phyloP scores from a whole-genome alignment of 1,139 yeast species.

The Hyphopichia pseudoburtonii region DNA sequence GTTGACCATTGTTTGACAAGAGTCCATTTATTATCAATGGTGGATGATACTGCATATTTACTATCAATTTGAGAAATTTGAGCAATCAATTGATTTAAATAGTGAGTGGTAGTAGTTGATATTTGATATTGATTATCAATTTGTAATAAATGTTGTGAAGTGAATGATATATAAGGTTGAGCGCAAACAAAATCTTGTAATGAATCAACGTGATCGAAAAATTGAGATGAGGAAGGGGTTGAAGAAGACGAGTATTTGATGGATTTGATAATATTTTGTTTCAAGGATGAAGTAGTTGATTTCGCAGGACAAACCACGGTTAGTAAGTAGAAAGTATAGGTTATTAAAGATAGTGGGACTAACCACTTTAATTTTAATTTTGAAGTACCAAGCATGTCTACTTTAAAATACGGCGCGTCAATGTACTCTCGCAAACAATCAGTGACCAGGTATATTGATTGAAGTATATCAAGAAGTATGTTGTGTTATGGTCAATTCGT shows the following conservation, averaged over 20 bases:
- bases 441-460: no score
- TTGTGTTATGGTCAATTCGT: no score
- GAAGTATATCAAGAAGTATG: no score
- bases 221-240: background rate
- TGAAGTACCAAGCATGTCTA: no score
- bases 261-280: background rate
- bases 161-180: background rate
- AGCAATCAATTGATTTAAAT: background rate
- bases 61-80: background rate
- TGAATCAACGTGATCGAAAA: no score
- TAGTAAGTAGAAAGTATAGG: slow-evolving; percentile 10
- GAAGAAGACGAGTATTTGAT: background rate
- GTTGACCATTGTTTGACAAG: no score
- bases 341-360: slow-evolving; percentile 4
- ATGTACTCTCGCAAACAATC: no score
- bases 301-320: slow-evolving; percentile 11
- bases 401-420: no score
- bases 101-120: background rate
- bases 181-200: background rate
- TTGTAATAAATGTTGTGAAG: background rate
- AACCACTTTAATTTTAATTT: slow-evolving; percentile 1
- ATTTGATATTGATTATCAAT: background rate
- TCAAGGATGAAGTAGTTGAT: background rate
- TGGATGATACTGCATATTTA: background rate
- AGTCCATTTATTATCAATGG: no score